phyloP scores from a whole-genome alignment of 2,329 filamentous ascomycete species.

The Hypoxylon sp. region DNA sequence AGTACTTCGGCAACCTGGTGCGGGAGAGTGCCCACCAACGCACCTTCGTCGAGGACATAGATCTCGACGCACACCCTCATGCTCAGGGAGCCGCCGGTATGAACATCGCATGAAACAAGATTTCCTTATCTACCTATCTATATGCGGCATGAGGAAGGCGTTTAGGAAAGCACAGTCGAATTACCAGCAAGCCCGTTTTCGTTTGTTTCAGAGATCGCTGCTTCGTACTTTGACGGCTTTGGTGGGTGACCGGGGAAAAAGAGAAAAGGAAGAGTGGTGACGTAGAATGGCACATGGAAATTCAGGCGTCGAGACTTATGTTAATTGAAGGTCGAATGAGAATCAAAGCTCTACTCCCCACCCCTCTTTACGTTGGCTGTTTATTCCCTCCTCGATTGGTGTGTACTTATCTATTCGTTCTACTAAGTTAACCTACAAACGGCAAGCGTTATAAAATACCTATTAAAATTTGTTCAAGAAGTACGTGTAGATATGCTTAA shows the following conservation, averaged over 20 bases:
- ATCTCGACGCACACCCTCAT: constrained; percentile 69
- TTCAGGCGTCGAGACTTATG: constrained; percentile 27
- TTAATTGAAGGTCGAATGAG: constrained; percentile 23
- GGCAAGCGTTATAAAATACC: not conserved
- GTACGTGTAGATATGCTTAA: not conserved
- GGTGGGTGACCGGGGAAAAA: constrained; percentile 25
- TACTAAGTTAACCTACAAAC: constrained; percentile 16
- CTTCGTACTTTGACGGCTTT: constrained; percentile 18
- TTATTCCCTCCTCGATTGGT: constrained; percentile 20
- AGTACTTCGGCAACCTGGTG: constrained; percentile 91
- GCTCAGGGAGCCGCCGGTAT: constrained; percentile 55
- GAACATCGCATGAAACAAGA: constrained; percentile 37
- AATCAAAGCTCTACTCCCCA: constrained; percentile 37
- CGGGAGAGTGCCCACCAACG: constrained; percentile 72
- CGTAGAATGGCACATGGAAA: constrained; percentile 37
- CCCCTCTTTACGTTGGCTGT: constrained; percentile 20
- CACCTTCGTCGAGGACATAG: constrained; percentile 65
- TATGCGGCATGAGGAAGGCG: constrained; percentile 36
- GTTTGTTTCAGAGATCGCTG: constrained; percentile 22
- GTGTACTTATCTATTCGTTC: constrained; percentile 29
- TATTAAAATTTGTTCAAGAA: not conserved
- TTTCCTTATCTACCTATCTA: constrained; percentile 3
- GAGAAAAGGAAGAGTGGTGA: constrained; percentile 29
- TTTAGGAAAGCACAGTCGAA: constrained; percentile 31
- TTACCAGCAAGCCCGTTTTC: constrained; percentile 33